phyloP scores from a whole-genome alignment of 352 stramenopile species.

The Halophytophthora batemanensis region DNA sequence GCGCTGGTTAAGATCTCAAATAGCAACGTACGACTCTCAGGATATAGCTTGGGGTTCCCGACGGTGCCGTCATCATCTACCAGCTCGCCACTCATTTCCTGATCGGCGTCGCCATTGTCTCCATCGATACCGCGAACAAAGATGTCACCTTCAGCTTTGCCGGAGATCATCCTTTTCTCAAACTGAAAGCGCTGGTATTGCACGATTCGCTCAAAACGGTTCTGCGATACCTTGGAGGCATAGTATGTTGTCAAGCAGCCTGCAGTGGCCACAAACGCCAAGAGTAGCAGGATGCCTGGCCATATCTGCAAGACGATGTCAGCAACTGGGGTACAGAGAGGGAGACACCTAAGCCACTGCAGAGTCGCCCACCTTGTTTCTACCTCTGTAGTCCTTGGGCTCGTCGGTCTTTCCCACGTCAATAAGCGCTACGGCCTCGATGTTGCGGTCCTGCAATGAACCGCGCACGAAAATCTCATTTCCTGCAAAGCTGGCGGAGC shows the following conservation, averaged over 20 bases:
- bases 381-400: constrained; percentile 27
- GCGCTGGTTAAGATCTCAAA: too few species aligned
- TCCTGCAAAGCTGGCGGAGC: too few species aligned
- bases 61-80: constrained; percentile 25
- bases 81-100: constrained; percentile 23
- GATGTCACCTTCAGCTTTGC: constrained; percentile 16
- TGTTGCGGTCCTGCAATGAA: constrained; percentile 28
- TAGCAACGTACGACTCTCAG: constrained; percentile 20
- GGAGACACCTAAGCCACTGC: constrained; percentile 3
- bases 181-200: constrained; percentile 14
- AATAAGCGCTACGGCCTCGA: constrained; percentile 22
- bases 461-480: constrained; percentile 11
- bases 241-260: constrained; percentile 19
- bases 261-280: constrained; percentile 26
- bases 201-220: constrained; percentile 19
- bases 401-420: constrained; percentile 11
- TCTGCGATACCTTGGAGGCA: too few species aligned
- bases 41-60: constrained; percentile 72
- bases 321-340: background rate
- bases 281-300: constrained; percentile 39
- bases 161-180: constrained; percentile 19
- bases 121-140: constrained; percentile 11
- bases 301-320: constrained; percentile 25
- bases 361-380: background rate
- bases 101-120: constrained; percentile 14